Evolutionary conservation across 768 basidiomycete species (phyloP), one percentile per base, ranked within the genome.

Genomic region (Tylopilus vinaceipallidus): DNA sequence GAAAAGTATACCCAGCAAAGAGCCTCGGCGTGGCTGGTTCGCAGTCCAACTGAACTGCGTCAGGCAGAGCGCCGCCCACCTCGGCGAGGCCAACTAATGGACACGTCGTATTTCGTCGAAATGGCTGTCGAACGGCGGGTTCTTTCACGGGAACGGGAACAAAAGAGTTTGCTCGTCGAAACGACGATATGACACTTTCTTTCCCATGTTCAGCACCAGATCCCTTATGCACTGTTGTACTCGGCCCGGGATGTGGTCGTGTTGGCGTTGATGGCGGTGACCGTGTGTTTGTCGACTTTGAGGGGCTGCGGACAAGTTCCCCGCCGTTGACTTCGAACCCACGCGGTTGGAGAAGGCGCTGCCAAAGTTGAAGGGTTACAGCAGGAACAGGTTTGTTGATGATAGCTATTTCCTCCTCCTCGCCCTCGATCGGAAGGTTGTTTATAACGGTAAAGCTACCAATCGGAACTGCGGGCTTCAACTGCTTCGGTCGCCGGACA

Each of bases 311-410:
- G 6, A 86, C 63, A 42, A 90, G 75, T 54, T 79, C 75, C 9
- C 82, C 80, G 11, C 47, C 74, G 17, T 76, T 67, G 47, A 88
- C 66, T 54, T 82, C 77, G 64, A 84, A 88, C 10, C 88, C 88
- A 9, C 88, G 78, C 23, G 78, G 71, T 48, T 79, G 76, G 24
- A 91, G 76, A 22, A 91, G 79, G 53, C 77, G 77, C 42, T 79
- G 75, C 88, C 88, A 91, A 8, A 90, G 74, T 50, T 83, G 80
- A 35, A 86, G 73, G 1, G 83, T 84, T 3, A 82, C 74, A 0
- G 75, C 74, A 1, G 84, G 84, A 2, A 81, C 70, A n/a, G 83
- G 82, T 45, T 74, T 79, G 11, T 81, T 71, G 16, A 76, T 65
- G 0, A 78, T 80, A 0, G 78, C 71, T 58, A 84, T 83, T 42